Percentiles rank a stretch among this genome's conserved stretches.
These are phyloP conservation scores for Phytopythium vexans DNA, from an alignment of 352 stramenopile species.

Conservation along the genomic window DNA sequence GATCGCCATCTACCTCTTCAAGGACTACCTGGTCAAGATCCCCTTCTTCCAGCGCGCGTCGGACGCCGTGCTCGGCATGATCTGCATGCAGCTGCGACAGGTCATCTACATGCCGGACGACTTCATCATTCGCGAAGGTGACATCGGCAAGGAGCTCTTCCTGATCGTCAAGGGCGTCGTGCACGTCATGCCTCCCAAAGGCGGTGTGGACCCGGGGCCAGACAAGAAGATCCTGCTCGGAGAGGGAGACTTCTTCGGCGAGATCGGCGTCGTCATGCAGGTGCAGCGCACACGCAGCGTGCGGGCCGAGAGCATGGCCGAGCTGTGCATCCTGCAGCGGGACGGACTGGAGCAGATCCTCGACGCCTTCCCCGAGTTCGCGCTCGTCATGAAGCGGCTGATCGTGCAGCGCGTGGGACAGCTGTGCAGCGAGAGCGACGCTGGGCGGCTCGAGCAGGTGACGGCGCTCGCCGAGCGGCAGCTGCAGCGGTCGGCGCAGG, in stretches of 20 bases:
- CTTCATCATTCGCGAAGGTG: conserved; percentile 58
- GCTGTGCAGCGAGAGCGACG: conserved; percentile 40
- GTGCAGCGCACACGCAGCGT: conserved; percentile 61
- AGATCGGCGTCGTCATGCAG: conserved; percentile 68
- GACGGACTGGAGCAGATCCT: conserved; percentile 70
- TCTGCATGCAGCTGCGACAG: conserved; percentile 65
- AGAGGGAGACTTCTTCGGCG: conserved; percentile 66
- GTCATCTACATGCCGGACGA: conserved; percentile 69
- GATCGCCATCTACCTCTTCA: conserved; percentile 69
- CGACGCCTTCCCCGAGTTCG: conserved; percentile 71
- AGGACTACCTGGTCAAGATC: conserved; percentile 66
- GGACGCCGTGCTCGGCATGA: conserved; percentile 59
- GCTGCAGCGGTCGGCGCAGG: conserved; percentile 56
- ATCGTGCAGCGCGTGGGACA: conserved; percentile 66
- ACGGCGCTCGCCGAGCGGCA: conserved; percentile 54
- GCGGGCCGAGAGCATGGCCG: conserved; percentile 54
- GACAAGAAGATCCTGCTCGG: conserved; percentile 49
- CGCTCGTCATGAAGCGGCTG: conserved; percentile 60
- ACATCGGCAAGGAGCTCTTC: conserved; percentile 68
- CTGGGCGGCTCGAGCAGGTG: conserved; percentile 64
- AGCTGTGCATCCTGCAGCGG: conserved; percentile 58
- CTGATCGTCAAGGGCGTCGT: conserved; percentile 75
- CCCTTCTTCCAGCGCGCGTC: conserved; percentile 68
- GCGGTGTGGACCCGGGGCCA: conserved; percentile 14
- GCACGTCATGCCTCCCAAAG: conserved; percentile 43